A percentile compares a stretch with the other conserved stretches of the same genome.
Evolutionary conservation across 2,329 filamentous ascomycete genomes (phyloP).

Genomic region (Neofusicoccum parvum): DNA sequence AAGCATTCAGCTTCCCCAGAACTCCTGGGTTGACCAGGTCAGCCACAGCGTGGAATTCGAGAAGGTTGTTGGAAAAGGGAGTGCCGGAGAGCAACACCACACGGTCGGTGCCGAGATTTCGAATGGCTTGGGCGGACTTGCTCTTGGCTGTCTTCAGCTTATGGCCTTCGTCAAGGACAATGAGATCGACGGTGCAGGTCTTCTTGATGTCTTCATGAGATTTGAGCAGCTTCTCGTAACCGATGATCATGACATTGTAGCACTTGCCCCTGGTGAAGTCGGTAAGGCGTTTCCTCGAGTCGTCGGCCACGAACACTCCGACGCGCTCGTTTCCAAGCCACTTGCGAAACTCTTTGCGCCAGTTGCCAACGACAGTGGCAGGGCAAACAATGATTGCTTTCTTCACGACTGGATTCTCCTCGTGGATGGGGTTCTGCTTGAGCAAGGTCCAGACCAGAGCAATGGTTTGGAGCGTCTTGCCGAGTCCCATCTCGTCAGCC

Average conservation of each 20-base stretch:
- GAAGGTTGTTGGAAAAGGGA: slow-evolving; percentile 68
- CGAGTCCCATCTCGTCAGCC: slow-evolving; percentile 75
- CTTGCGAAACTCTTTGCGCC: slow-evolving; percentile 72
- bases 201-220: slow-evolving; percentile 67
- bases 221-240: slow-evolving; percentile 69
- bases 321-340: slow-evolving; percentile 73
- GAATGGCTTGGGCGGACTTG: slow-evolving; percentile 67
- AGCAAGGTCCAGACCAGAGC: slow-evolving; percentile 70
- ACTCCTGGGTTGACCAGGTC: slow-evolving; percentile 70
- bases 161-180: slow-evolving; percentile 71
- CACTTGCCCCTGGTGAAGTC: slow-evolving; percentile 70
- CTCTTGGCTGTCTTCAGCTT: slow-evolving; percentile 69
- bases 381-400: slow-evolving; percentile 75
- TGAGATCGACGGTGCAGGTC: slow-evolving; percentile 66
- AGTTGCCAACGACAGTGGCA: slow-evolving; percentile 72
- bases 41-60: slow-evolving; percentile 68
- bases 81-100: slow-evolving; percentile 68
- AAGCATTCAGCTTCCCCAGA: slow-evolving; percentile 62
- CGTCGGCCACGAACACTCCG: slow-evolving; percentile 66
- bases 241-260: slow-evolving; percentile 73
- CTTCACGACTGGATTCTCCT: slow-evolving; percentile 62
- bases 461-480: slow-evolving; percentile 75
- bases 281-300: slow-evolving; percentile 61
- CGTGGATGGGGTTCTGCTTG: slow-evolving; percentile 69
- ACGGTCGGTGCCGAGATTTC: slow-evolving; percentile 62